Conservation (phyloP, 164 flowering plant species). For the Umbilicus rupestris region DNA sequence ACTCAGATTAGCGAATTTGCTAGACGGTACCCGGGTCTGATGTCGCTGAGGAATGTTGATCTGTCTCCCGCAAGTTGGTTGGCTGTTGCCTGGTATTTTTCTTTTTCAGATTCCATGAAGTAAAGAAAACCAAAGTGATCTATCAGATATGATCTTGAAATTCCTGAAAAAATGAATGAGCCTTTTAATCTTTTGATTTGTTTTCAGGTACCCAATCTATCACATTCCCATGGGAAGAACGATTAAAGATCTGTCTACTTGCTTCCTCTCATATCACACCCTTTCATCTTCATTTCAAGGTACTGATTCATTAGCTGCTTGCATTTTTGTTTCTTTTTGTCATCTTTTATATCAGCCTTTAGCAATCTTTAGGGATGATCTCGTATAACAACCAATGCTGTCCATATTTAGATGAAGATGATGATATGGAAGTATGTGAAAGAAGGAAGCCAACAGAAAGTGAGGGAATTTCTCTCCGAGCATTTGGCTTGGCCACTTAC, state of each 20-base stretch:
- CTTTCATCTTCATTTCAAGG: slow-evolving; percentile 96
- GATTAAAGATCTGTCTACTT: slow-evolving; percentile 80
- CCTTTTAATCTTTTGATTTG: neutral
- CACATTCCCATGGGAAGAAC: slow-evolving; percentile 93
- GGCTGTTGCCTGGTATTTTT: slow-evolving; percentile 67
- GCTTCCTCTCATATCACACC: slow-evolving; percentile 93
- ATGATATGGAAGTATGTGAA: slow-evolving; percentile 19
- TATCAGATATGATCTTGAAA: neutral
- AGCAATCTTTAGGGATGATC: neutral
- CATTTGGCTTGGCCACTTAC: slow-evolving; percentile 89
- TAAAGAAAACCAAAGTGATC: no score
- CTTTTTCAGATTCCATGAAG: slow-evolving; percentile 14
- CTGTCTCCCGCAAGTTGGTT: slow-evolving; percentile 94
- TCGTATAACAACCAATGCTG: neutral
- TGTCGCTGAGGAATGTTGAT: slow-evolving; percentile 72
- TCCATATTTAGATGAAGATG: slow-evolving; percentile 47
- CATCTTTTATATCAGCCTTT: neutral
- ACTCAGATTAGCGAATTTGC: slow-evolving; percentile 56
- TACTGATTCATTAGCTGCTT: slow-evolving; percentile 13
- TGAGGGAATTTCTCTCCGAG: slow-evolving; percentile 49
- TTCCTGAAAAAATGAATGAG: neutral
- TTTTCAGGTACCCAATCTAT: slow-evolving; percentile 86
- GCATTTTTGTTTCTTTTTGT: neutral
- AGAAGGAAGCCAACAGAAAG: slow-evolving; percentile 41
- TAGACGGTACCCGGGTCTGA: slow-evolving; percentile 54